phyloP scores from a whole-genome alignment of 2,329 filamentous ascomycete species.

The Dothideomycetes sp. region DNA sequence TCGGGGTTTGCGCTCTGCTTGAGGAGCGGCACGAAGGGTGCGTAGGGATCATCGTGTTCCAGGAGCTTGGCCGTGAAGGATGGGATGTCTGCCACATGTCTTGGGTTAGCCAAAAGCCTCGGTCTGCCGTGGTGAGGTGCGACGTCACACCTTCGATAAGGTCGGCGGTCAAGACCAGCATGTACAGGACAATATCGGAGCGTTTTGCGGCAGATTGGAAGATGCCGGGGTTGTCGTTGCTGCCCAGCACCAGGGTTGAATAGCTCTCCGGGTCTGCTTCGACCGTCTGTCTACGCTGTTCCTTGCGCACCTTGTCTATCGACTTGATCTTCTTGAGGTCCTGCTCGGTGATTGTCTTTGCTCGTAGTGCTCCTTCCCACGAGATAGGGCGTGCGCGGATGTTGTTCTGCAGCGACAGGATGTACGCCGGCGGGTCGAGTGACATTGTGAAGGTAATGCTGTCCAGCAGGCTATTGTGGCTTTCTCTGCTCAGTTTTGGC shows the following conservation, averaged over 20 bases:
- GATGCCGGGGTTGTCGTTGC: slow-evolving; percentile 57
- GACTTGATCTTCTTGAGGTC: slow-evolving; percentile 94
- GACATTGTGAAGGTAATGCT: slow-evolving; percentile 70
- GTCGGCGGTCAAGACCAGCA: slow-evolving; percentile 81
- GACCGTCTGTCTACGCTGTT: slow-evolving; percentile 74
- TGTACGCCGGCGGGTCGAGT: slow-evolving; percentile 82
- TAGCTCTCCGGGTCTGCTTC: slow-evolving; percentile 75
- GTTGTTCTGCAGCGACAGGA: slow-evolving; percentile 86
- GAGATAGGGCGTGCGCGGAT: slow-evolving; percentile 92
- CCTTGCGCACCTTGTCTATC: slow-evolving; percentile 91
- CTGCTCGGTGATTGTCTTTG: slow-evolving; percentile 84
- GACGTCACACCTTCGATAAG: slow-evolving; percentile 63
- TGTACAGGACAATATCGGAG: slow-evolving; percentile 87
- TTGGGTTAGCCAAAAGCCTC: slow-evolving; percentile 17
- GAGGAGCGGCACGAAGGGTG: slow-evolving; percentile 76
- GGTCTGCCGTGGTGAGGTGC: neutral
- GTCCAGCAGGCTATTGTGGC: too few species aligned
- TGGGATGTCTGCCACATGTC: slow-evolving; percentile 64
- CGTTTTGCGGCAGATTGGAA: slow-evolving; percentile 79
- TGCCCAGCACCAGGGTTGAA: slow-evolving; percentile 67
- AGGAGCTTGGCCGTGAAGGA: slow-evolving; percentile 68
- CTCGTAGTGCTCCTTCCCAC: slow-evolving; percentile 92
- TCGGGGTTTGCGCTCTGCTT: slow-evolving; percentile 74
- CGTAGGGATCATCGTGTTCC: slow-evolving; percentile 57
- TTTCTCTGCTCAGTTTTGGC: too few species aligned